Evolutionary conservation across 1,284 basidiomycete species (phyloP), one percentile per base, ranked within the genome.

Genomic region (Sporisorium scitamineum): DNA sequence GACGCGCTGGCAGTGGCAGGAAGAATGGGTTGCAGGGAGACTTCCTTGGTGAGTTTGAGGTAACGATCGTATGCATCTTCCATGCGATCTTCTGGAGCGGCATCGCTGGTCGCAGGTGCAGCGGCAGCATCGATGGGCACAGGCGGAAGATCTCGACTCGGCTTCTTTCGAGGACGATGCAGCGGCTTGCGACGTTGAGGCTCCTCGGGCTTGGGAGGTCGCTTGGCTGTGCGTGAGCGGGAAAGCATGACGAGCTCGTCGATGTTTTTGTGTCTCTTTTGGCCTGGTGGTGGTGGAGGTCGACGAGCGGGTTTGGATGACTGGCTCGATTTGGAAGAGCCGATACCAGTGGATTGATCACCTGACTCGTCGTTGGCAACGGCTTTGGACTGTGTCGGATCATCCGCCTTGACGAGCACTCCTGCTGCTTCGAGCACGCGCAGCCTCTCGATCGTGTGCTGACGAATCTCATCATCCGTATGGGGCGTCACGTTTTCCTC

Each of bases 41-140:
- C 78, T 52, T 77, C 75, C 24, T 75, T 74, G 29, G 71, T 71
- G 29, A 85, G 85, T 71, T 84, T 92, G 94, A 48, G 90, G 88
- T 86, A 97, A 20, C 93, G 89, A 66, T 94, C 93, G 84, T 92
- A 97, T 0, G 95, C 95, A 85, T 97, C 95, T 79, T 95, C 91
- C 59, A 93, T 87, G 29, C 70, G 59, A 20, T 76, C 72, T 34
- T 82, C 34, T 87, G 88, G 78, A 47, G 50, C 67, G 32, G 29
- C 26, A 8, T 14, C 45, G 13, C 34, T 18, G 16, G n/a, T 9
- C 27, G 53, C 51, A 5, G 53, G 1, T 5, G 16, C 4, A 31
- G 39, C 27, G 22, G 41, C 53, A 18, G 31, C 51, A 41, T 32
- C 58, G 29, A 31, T 20, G 13, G 67, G 63, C 1, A 58, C 70